A percentile compares a stretch with the other conserved stretches of the same genome.
Evolutionary conservation across 495 filamentous ascomycete genomes (phyloP).

Genomic region (Penicillium subrubescens): DNA sequence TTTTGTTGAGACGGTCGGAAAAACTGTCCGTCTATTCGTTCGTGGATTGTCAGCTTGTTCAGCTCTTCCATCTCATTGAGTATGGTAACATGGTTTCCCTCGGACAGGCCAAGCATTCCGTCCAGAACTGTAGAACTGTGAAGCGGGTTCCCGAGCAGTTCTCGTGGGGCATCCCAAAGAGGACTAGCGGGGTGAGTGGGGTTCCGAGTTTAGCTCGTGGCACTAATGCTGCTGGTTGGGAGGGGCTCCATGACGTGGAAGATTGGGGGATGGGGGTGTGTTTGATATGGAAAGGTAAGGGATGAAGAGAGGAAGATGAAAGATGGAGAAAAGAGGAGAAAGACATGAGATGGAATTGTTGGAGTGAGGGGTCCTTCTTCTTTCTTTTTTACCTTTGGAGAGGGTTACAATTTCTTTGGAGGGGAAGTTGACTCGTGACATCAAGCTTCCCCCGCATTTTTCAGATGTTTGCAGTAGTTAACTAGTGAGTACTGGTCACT

Average conservation of each 20-base stretch:
- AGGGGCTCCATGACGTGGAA: slow-evolving; percentile 11
- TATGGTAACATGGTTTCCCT: slow-evolving; percentile 8
- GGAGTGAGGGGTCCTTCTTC: neutral
- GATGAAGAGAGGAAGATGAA: neutral
- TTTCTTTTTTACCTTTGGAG: no score
- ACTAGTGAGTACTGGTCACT: no score
- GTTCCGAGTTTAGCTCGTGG: slow-evolving; percentile 31
- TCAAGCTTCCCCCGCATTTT: slow-evolving; percentile 23
- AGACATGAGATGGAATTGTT: neutral
- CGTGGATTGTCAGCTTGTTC: neutral
- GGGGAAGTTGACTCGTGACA: slow-evolving; percentile 1
- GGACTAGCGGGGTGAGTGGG: slow-evolving; percentile 17
- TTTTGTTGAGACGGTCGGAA: neutral
- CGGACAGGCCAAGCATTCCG: slow-evolving; percentile 1
- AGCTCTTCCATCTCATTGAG: neutral
- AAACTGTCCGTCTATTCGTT: neutral
- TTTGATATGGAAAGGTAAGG: slow-evolving; percentile 1
- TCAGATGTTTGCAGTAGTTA: neutral
- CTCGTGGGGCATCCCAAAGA: slow-evolving; percentile 25
- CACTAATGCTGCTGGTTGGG: slow-evolving; percentile 11
- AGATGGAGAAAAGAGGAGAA: neutral
- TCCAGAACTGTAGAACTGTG: neutral
- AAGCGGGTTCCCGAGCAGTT: slow-evolving; percentile 27
- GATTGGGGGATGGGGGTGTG: neutral
- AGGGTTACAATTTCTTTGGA: neutral